These are phyloP conservation scores for Asterophora parasitica DNA, from an alignment of 768 basidiomycete species.

Conservation along the genomic window DNA sequence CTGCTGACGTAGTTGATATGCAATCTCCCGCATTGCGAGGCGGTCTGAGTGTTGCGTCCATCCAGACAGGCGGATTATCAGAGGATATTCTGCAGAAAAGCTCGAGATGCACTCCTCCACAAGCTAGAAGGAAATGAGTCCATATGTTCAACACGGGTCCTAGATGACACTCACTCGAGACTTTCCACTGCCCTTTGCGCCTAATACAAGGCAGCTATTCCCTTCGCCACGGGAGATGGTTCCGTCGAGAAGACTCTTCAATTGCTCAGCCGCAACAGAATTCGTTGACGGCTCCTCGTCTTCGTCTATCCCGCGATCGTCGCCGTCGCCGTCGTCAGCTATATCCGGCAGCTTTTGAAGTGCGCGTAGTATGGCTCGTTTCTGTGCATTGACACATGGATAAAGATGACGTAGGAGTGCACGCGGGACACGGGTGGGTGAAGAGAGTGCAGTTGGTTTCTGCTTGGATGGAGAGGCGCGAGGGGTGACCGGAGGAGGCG, in stretches of 20 bases:
- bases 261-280: slow-evolving; percentile 45
- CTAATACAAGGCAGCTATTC: slow-evolving; percentile 87
- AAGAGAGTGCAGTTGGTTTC: slow-evolving; percentile 12
- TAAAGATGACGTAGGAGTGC: slow-evolving; percentile 38
- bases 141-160: neutral
- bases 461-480: slow-evolving; percentile 9
- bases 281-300: slow-evolving; percentile 42
- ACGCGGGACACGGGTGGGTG: slow-evolving; percentile 17
- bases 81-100: slow-evolving; percentile 42
- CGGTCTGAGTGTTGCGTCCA: slow-evolving; percentile 83
- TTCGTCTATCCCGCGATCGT: slow-evolving; percentile 7
- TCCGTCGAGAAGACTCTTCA: slow-evolving; percentile 63
- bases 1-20: slow-evolving; percentile 74
- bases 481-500: neutral
- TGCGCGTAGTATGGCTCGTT: slow-evolving; percentile 46
- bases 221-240: slow-evolving; percentile 82
- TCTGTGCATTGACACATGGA: slow-evolving; percentile 50
- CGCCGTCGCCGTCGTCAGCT: slow-evolving; percentile 7
- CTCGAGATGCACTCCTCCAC: slow-evolving; percentile 51
- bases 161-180: slow-evolving; percentile 47
- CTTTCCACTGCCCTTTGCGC: slow-evolving; percentile 85
- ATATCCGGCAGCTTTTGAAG: slow-evolving; percentile 28
- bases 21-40: slow-evolving; percentile 89
- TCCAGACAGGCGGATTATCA: slow-evolving; percentile 80
- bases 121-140: slow-evolving; percentile 37